A percentile compares a stretch with the other conserved stretches of the same genome.
These are phyloP conservation scores for Trichocladium uniseriatum DNA, from an alignment of 495 filamentous ascomycete genomes.

Conservation along the genomic window DNA sequence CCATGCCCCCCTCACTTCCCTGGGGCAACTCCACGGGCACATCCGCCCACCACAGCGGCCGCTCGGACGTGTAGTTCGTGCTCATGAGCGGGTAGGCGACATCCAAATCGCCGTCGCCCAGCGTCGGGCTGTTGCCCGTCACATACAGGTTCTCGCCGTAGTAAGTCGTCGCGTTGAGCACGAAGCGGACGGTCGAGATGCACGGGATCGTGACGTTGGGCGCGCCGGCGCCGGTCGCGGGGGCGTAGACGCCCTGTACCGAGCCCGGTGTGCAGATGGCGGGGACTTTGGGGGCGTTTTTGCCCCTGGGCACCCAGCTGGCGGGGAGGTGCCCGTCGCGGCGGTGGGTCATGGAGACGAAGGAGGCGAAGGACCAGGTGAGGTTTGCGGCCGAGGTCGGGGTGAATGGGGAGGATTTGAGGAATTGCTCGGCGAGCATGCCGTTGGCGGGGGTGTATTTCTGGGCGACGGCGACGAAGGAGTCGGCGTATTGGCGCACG, in stretches of 20 bases:
- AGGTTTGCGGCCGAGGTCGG: constrained; percentile 48
- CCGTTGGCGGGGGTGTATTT: constrained; percentile 45
- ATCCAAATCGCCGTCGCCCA: constrained; percentile 48
- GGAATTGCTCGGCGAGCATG: constrained; percentile 51
- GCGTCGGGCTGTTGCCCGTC: constrained; percentile 41
- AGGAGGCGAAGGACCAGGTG: constrained; percentile 59
- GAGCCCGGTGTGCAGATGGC: constrained; percentile 41
- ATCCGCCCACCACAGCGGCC: constrained; percentile 29
- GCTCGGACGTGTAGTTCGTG: constrained; percentile 38
- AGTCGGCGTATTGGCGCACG: constrained; percentile 50
- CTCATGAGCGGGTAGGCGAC: constrained; percentile 44
- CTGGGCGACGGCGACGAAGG: constrained; percentile 45
- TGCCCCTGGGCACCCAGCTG: constrained; percentile 34
- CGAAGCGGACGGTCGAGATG: constrained; percentile 46
- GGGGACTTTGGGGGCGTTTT: constrained; percentile 37
- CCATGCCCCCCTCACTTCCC: constrained; percentile 13
- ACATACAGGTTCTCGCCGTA: constrained; percentile 52
- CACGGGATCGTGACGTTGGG: constrained; percentile 39
- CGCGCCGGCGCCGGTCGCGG: constrained; percentile 37
- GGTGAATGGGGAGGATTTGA: constrained; percentile 35
- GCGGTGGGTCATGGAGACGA: constrained; percentile 45
- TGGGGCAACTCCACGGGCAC: constrained; percentile 18
- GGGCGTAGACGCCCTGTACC: constrained; percentile 46
- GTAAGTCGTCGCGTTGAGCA: constrained; percentile 32
- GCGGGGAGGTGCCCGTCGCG: constrained; percentile 37